A percentile compares a stretch with the other conserved stretches of the same genome.
These are phyloP conservation scores for Cytospora piceicola DNA, from an alignment of 2,329 filamentous ascomycete species.

Conservation along the genomic window DNA sequence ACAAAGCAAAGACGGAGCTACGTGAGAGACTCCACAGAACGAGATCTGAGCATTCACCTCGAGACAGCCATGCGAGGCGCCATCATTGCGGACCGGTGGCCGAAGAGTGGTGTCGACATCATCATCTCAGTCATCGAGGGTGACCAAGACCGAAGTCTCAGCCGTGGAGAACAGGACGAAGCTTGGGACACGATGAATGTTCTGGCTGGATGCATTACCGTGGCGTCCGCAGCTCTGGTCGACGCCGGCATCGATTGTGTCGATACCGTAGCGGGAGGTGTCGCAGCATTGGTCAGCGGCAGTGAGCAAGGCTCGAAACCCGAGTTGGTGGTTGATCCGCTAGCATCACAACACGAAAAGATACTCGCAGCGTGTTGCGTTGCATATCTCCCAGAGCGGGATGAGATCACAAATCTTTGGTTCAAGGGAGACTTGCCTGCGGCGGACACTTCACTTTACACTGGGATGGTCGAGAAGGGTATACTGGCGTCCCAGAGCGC, in stretches of 20 bases:
- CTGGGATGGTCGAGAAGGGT: conserved; percentile 47
- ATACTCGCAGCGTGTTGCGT: conserved; percentile 86
- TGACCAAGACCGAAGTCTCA: conserved; percentile 72
- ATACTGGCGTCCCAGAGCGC: conserved; percentile 48
- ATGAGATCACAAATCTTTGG: conserved; percentile 95
- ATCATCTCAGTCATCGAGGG: conserved; percentile 92
- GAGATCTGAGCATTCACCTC: conserved; percentile 87
- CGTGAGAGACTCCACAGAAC: conserved; percentile 80
- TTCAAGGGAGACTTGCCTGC: conserved; percentile 71
- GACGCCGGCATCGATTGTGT: conserved; percentile 97
- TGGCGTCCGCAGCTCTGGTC: conserved; percentile 87
- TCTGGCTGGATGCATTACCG: conserved; percentile 88
- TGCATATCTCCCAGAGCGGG: conserved; percentile 81
- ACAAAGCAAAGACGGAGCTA: conserved; percentile 82
- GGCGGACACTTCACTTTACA: conserved; percentile 47
- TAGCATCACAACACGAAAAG: conserved; percentile 76
- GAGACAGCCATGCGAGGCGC: conserved; percentile 89
- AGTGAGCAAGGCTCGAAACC: conserved; percentile 39
- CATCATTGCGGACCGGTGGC: conserved; percentile 92
- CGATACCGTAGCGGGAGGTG: conserved; percentile 85
- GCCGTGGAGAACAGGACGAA: conserved; percentile 56
- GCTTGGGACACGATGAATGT: conserved; percentile 92
- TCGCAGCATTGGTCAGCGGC: conserved; percentile 73
- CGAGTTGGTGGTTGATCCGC: conserved; percentile 75
- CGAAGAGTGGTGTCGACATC: conserved; percentile 97